phyloP scores from a whole-genome alignment of 208 protist species.

The Leptomonas seymouri region DNA sequence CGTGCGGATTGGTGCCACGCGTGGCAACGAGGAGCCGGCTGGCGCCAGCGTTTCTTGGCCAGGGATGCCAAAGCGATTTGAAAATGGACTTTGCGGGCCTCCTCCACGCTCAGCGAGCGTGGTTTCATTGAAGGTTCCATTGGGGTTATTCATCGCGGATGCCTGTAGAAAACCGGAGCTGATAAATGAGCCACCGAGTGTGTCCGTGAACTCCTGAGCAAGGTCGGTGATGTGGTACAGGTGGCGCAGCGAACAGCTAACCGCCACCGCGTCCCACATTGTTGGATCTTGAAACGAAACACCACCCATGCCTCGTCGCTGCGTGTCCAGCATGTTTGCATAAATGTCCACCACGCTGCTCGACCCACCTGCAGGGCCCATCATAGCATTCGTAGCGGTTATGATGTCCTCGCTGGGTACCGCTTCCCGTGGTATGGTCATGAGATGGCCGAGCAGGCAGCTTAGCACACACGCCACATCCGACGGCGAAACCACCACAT shows the following conservation, averaged over 20 bases:
- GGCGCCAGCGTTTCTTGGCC: constrained; percentile 6
- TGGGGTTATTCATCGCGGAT: constrained; percentile 17
- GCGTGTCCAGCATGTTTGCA: constrained; percentile 21
- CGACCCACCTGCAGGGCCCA: constrained; percentile 24
- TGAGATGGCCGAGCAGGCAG: constrained; percentile 62
- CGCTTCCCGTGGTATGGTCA: constrained; percentile 44
- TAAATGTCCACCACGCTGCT: constrained; percentile 27
- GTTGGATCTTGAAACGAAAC: constrained; percentile 33
- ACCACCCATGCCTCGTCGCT: constrained; percentile 17
- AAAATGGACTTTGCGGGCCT: neutral
- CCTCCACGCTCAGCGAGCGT: constrained; percentile 8
- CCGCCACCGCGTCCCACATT: constrained; percentile 36
- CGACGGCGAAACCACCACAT: constrained; percentile 56
- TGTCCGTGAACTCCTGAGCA: neutral
- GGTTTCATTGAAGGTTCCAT: constrained; percentile 9
- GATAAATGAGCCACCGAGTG: constrained; percentile 18
- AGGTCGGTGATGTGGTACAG: constrained; percentile 21
- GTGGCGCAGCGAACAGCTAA: constrained; percentile 32
- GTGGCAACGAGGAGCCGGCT: neutral
- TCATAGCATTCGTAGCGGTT: constrained; percentile 24
- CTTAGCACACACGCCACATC: constrained; percentile 78
- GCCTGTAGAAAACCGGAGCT: constrained; percentile 2
- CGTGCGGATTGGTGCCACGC: constrained; percentile 16
- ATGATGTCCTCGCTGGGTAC: constrained; percentile 35
- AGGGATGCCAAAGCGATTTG: constrained; percentile 1